A percentile compares a stretch with the other conserved stretches of the same genome.
phyloP scores from a whole-genome alignment of 228 moss, liverwort and hornwort genomes.

The Sphagnum magellanicum region DNA sequence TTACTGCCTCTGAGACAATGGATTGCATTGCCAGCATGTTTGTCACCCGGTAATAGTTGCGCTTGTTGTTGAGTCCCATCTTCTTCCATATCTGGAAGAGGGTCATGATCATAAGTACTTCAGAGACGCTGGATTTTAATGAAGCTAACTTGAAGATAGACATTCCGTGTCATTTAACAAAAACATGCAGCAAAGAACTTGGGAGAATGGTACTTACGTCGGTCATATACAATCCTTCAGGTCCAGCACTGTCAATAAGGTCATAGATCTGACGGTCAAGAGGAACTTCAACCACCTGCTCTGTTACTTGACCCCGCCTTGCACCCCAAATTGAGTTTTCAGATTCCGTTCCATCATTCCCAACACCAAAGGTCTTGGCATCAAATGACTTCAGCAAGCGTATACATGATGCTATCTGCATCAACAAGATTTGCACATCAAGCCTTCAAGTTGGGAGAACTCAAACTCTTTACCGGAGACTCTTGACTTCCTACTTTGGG shows the following conservation, averaged over 20 bases:
- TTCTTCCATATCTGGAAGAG: slow-evolving; percentile 78
- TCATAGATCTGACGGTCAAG: slow-evolving; percentile 91
- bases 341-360: slow-evolving; percentile 70
- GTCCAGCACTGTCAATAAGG: slow-evolving; percentile 66
- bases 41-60: slow-evolving; percentile 88
- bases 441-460: too few relatives aligned
- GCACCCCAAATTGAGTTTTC: slow-evolving; percentile 59
- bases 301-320: slow-evolving; percentile 78
- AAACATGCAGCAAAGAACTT: too few relatives aligned
- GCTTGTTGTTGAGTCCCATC: slow-evolving; percentile 90
- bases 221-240: slow-evolving; percentile 91
- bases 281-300: slow-evolving; percentile 81
- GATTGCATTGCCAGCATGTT: slow-evolving; percentile 73
- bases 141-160: too few relatives aligned
- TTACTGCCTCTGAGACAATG: slow-evolving; percentile 85
- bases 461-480: too few relatives aligned
- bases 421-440: slow-evolving; percentile 9
- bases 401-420: slow-evolving; percentile 88
- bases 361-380: slow-evolving; percentile 62
- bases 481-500: too few relatives aligned
- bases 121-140: too few relatives aligned
- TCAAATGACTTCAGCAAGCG: slow-evolving; percentile 87
- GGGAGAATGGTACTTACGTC: slow-evolving; percentile 45
- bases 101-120: background rate
- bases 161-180: background rate